These are phyloP conservation scores for Cyclaneusma minus DNA, from an alignment of 2,329 filamentous ascomycete genomes.

Conservation along the genomic window DNA sequence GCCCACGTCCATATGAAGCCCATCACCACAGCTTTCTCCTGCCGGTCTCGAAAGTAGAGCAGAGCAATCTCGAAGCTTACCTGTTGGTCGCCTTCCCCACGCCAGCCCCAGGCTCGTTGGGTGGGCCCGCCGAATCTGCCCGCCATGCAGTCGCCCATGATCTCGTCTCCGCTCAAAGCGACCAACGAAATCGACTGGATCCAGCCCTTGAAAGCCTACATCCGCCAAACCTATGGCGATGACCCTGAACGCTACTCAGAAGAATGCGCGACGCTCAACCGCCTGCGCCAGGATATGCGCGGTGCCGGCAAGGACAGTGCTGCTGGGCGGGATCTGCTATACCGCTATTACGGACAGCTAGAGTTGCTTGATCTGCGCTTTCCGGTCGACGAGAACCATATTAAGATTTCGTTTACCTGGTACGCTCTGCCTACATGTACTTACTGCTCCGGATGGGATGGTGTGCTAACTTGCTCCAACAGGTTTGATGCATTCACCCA, in stretches of 20 bases:
- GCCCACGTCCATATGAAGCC: too few relatives aligned
- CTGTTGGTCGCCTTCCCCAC: too few relatives aligned
- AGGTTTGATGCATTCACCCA: constrained; percentile 99
- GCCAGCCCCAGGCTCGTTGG: too few relatives aligned
- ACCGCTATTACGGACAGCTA: constrained; percentile 94
- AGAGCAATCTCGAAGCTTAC: too few relatives aligned
- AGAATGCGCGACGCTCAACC: constrained; percentile 88
- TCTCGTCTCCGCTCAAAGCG: constrained; percentile 79
- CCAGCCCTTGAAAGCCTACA: constrained; percentile 79
- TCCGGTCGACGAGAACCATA: constrained; percentile 95
- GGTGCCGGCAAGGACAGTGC: constrained; percentile 95
- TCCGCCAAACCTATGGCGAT: constrained; percentile 85
- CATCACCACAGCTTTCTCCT: too few relatives aligned
- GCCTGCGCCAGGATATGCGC: constrained; percentile 93
- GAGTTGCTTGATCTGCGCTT: constrained; percentile 90
- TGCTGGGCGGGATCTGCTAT: constrained; percentile 80
- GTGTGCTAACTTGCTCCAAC: constrained; percentile 3
- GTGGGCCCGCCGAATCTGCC: too few relatives aligned
- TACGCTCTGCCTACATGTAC: constrained; percentile 28
- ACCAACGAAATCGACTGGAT: constrained; percentile 99
- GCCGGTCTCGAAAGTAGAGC: too few relatives aligned
- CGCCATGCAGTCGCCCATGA: constrained; percentile 93
- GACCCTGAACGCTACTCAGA: constrained; percentile 92
- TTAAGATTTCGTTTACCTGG: constrained; percentile 98
- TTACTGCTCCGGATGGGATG: constrained; percentile 11